Evolutionary conservation across 176 grass and related monocot genomes (phyloP), one percentile per base, ranked within the genome.

Genomic region (Ensete glaucum): DNA sequence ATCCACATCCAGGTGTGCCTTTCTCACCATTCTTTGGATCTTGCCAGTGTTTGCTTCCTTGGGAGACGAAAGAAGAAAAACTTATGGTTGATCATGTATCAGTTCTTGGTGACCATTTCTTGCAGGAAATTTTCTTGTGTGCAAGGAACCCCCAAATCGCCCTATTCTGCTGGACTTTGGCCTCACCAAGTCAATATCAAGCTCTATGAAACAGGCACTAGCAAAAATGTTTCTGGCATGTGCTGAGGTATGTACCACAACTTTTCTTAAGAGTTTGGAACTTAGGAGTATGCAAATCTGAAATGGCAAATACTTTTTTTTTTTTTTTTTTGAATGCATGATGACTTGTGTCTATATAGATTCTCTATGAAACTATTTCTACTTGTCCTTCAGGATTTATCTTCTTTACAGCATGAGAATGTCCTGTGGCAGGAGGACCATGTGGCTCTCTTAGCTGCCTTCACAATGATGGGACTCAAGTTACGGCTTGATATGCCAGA

Each of bases 91-190:
- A 73, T 55, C 52, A 53, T 54, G 27, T 53, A 64, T 65, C 12
- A 27, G 27, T 56, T 48, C 65, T 72, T 73, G 74, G 1, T 11
- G 72, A 59, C 79, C 53, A 24, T 76, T 58, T 85, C 10, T 78
- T 85, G 50, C 82, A 98, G 95, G 95, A 8, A 98, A 98, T 87
- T 98, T 98, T 72, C 89, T 98, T 77, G 88, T 98, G 26, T 91
- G 95, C 83, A 98, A 98, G 82, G 95, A 86, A 71, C 68, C 82
- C 62, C 95, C 95, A 27, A 88, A 98, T 81, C 85, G 78, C 54
- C 95, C 90, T 11, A 89, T 98, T 85, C 85, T 98, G n/a, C 90
- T 98, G 73, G 95, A 98, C 69, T 98, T 98, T 93, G 95, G 95
- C 56, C 86, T 98, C 74, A 93, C 95, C 53, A 98, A 98, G 75